These are phyloP conservation scores for Salix viminalis DNA, from an alignment of 345 rosid species.

Conservation along the genomic window DNA sequence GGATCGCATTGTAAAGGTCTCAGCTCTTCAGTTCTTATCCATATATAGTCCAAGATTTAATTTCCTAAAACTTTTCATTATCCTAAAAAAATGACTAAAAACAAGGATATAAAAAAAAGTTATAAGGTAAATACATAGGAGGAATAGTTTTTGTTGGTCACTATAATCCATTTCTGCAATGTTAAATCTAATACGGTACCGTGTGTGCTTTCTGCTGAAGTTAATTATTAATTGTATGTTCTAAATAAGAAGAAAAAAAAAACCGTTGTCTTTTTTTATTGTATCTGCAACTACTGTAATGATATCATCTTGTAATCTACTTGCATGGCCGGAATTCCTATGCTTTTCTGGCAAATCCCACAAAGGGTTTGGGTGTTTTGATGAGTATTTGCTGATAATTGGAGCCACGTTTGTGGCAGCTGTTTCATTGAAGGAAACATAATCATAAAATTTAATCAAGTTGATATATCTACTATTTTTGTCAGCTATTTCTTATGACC, in stretches of 20 bases:
- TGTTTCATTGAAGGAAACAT: conserved; percentile 30
- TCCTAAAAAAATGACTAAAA: background rate
- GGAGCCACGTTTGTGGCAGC: conserved; percentile 42
- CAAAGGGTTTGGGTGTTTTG: background rate
- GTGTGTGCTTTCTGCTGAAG: background rate
- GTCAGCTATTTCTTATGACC: background rate
- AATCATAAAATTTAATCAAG: background rate
- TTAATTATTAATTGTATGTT: background rate
- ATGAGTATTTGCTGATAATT: conserved; percentile 19
- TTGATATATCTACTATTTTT: background rate
- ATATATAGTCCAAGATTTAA: background rate
- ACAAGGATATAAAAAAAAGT: background rate
- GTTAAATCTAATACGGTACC: background rate
- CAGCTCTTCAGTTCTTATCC: background rate
- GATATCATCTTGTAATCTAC: background rate
- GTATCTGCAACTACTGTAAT: background rate
- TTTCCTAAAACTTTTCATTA: background rate
- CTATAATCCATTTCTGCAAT: background rate
- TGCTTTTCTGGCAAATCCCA: conserved; percentile 14
- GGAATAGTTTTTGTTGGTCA: too few species aligned
- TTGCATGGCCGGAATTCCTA: background rate
- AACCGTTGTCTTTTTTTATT: background rate
- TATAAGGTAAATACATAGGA: background rate
- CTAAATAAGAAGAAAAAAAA: background rate
- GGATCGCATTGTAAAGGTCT: too few species aligned